A percentile compares a stretch with the other conserved stretches of the same genome.
These are phyloP conservation scores for Scutellaria baicalensis DNA, from an alignment of 257 asterid species.

Conservation along the genomic window DNA sequence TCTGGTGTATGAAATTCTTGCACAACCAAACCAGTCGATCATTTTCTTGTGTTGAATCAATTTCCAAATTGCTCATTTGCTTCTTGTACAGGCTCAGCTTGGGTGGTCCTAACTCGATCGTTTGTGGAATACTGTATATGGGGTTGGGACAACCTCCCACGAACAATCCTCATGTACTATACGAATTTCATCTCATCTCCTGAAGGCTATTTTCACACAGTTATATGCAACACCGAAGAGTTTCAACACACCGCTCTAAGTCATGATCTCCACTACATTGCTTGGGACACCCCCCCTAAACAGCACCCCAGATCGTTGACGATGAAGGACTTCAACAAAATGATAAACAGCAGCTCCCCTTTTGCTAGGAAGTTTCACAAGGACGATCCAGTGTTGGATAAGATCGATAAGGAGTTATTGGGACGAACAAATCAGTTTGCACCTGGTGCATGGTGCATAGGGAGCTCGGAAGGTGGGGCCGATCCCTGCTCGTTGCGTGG, in stretches of 20 bases:
- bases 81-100: slow-evolving; percentile 74
- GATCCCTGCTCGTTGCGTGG: slow-evolving; percentile 76
- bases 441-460: slow-evolving; percentile 88
- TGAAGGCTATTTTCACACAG: slow-evolving; percentile 94
- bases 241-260: slow-evolving; percentile 67
- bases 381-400: slow-evolving; percentile 75
- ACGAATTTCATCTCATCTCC: slow-evolving; percentile 90
- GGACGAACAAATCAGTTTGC: slow-evolving; percentile 64
- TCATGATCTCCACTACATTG: slow-evolving; percentile 94
- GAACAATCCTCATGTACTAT: slow-evolving; percentile 91
- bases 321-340: slow-evolving; percentile 53
- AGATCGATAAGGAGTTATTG: slow-evolving; percentile 70
- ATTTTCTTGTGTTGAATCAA: not conserved
- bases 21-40: not conserved
- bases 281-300: slow-evolving; percentile 98
- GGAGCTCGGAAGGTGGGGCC: slow-evolving; percentile 52
- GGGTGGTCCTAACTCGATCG: slow-evolving; percentile 86
- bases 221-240: slow-evolving; percentile 77
- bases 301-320: slow-evolving; percentile 81
- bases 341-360: slow-evolving; percentile 92
- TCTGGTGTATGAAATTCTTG: no score
- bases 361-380: slow-evolving; percentile 87
- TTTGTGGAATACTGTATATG: slow-evolving; percentile 85
- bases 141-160: slow-evolving; percentile 97
- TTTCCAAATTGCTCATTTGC: not conserved